Conservation (phyloP, 2,329 filamentous ascomycete species). For the Ascochyta rabiei region DNA sequence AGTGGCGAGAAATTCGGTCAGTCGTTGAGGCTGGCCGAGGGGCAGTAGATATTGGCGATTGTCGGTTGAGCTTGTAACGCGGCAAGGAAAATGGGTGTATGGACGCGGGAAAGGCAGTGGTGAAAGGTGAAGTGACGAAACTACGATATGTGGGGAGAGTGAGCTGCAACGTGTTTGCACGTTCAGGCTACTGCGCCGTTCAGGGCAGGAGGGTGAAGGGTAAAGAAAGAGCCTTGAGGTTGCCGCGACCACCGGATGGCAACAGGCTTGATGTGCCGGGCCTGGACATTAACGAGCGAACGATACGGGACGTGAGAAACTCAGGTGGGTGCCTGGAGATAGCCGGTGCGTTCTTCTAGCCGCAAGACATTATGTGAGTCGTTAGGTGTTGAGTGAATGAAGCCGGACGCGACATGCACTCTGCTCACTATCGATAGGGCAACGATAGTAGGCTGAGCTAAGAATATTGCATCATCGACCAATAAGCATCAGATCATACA, state of each 20-base stretch:
- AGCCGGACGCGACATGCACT: conserved; percentile 6
- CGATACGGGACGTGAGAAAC: background rate
- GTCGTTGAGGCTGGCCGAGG: background rate
- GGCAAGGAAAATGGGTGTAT: background rate
- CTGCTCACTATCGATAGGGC: conserved; percentile 12
- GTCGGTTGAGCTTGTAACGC: background rate
- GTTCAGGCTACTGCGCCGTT: conserved; percentile 4
- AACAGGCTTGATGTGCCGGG: conserved; percentile 1
- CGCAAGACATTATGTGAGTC: background rate
- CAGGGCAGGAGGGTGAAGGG: conserved; percentile 5
- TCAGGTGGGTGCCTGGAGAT: background rate
- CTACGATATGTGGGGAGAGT: background rate
- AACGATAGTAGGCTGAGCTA: conserved; percentile 13
- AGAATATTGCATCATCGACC: conserved; percentile 13
- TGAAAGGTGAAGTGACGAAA: conserved; percentile 2
- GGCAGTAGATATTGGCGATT: background rate
- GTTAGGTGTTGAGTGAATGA: conserved; percentile 11
- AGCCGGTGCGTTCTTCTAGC: background rate
- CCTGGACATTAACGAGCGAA: background rate
- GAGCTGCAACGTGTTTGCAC: background rate
- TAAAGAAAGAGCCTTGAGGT: background rate
- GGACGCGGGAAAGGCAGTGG: background rate
- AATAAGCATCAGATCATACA: conserved; percentile 1
- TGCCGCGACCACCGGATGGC: background rate
- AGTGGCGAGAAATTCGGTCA: background rate